Percentiles rank a stretch among this genome's conserved stretches.
phyloP scores from a whole-genome alignment of 306 rosid genomes.

The Cicer yamashitae region DNA sequence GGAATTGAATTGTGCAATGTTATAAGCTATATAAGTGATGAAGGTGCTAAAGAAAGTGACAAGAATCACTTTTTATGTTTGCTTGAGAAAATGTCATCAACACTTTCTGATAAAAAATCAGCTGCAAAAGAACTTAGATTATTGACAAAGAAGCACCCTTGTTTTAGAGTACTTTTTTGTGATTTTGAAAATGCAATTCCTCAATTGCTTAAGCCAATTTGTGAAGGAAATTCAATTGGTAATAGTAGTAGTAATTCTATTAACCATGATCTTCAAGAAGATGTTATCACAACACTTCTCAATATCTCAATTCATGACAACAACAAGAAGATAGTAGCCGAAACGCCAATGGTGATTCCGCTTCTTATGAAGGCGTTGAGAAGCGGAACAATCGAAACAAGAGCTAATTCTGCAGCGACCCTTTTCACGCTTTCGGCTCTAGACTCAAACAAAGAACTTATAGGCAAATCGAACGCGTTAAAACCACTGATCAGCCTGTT shows the following conservation, averaged over 20 bases:
- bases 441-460: conserved; percentile 87
- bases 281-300: conserved; percentile 82
- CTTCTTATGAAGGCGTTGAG: conserved; percentile 69
- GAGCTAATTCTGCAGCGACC: conserved; percentile 89
- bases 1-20: conserved; percentile 70
- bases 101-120: conserved; percentile 66
- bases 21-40: conserved; percentile 54
- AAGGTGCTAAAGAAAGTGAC: conserved; percentile 65
- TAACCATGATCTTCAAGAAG: conserved; percentile 75
- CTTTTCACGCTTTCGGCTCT: conserved; percentile 89
- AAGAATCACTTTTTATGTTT: conserved; percentile 61
- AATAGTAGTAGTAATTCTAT: conserved; percentile 16
- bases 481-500: conserved; percentile 71
- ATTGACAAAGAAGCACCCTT: conserved; percentile 83
- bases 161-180: conserved; percentile 74
- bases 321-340: conserved; percentile 87
- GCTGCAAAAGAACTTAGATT: conserved; percentile 88
- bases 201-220: conserved; percentile 69
- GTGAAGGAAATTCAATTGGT: conserved; percentile 52
- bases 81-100: conserved; percentile 75
- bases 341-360: conserved; percentile 75
- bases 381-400: conserved; percentile 78
- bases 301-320: conserved; percentile 85
- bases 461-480: conserved; percentile 81
- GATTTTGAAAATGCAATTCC: conserved; percentile 74